Base-by-base conservation (phyloP, 345 rosid genomes). In the Lepidium africanum region DNA sequence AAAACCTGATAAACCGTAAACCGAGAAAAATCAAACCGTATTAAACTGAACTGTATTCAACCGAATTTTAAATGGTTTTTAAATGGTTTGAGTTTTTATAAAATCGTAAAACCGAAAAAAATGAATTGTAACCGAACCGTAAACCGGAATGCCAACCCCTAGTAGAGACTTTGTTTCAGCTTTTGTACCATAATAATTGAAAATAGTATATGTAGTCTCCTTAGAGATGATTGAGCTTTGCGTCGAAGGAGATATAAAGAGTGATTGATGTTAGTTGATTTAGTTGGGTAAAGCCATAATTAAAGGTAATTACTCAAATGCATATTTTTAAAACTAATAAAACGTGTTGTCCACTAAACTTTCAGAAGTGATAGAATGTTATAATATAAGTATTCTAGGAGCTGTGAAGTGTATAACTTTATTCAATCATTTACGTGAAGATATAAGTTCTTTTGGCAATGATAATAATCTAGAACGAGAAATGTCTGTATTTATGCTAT, bases 241-340 rank as follows among this genome's bases (percentile, higher is more conserved):
- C 12, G 52, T 30, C 40, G 67, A 30, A 39, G 59, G 58, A 57
- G 48, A 33, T 36, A 57, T 46, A 37, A 5, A 27, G 42, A 56
- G 27, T n/a, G 41, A n/a, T 67, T 21, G 41, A n/a, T 67, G 7
- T 68, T 45, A 23, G 36, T 11, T 23, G 38, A 36, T 57, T 46
- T 57, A 39, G 72, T 68, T 68, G 56, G 46, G 48, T 47, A 69
- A 48, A 47, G 65, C 58, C 23, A 43, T 69, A 69, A 30, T 30
- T 30, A 30, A 38, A 69, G 49, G 14, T 58, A 30, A 19, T 21
- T 14, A 37, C 65, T 33, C 13, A 25, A 7, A 40, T 52, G 13
- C 11, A 40, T 52, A 6, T 40, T 30, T 53, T 11, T 12, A 0
- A 7, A 52, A 11, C 42, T 36, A 35, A 14, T 23, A 21, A 30